phyloP scores from a whole-genome alignment of 2,329 filamentous ascomycete genomes.

The Monilinia fructigena region DNA sequence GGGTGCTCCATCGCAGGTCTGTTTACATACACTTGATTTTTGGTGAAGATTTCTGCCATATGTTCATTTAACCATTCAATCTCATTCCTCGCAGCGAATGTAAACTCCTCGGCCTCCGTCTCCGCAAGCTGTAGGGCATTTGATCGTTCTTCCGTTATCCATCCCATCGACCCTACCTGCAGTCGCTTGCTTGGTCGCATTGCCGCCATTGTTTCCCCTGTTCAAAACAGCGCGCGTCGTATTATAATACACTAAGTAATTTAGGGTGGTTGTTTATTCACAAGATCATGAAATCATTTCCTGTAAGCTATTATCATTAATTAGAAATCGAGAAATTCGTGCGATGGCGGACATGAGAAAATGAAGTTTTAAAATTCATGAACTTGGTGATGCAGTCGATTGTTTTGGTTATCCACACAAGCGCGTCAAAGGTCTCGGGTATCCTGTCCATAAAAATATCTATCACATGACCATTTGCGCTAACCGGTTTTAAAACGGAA shows the following conservation, averaged over 20 bases:
- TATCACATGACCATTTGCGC: constrained; percentile 6
- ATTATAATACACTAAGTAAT: constrained; percentile 20
- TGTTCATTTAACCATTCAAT: constrained; percentile 98
- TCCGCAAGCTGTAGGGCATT: constrained; percentile 73
- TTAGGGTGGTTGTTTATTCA: constrained; percentile 17
- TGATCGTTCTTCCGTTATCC: constrained; percentile 81
- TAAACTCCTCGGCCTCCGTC: constrained; percentile 88
- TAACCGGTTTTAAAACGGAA: not conserved
- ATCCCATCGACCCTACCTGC: constrained; percentile 77
- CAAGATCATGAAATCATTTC: constrained; percentile 32
- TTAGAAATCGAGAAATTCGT: constrained; percentile 6
- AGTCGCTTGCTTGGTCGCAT: constrained; percentile 50
- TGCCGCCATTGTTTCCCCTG: constrained; percentile 36
- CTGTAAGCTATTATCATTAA: constrained; percentile 23
- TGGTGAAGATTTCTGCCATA: constrained; percentile 90
- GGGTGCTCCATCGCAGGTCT: constrained; percentile 23
- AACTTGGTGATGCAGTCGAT: constrained; percentile 28
- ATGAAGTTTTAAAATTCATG: constrained; percentile 21
- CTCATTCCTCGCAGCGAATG: constrained; percentile 88
- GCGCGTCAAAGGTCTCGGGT: constrained; percentile 15
- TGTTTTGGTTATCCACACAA: constrained; percentile 24
- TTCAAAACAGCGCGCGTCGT: constrained; percentile 40
- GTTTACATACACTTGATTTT: constrained; percentile 74
- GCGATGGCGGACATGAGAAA: constrained; percentile 27
- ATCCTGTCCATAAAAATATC: not conserved